Conservation (phyloP, 208 protist genomes). For the Wallacemonas sp. region DNA sequence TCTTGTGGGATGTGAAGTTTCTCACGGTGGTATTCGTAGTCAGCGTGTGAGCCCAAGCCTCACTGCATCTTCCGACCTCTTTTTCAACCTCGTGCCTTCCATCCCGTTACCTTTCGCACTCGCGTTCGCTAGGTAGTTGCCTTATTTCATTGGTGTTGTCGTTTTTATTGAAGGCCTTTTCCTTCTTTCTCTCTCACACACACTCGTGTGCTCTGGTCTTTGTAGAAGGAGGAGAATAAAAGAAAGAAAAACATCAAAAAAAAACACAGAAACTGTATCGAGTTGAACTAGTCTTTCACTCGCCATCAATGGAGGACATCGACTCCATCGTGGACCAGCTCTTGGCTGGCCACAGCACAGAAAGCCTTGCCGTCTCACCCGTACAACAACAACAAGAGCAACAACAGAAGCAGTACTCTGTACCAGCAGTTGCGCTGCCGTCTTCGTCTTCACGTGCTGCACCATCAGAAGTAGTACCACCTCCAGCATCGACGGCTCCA, state of each 20-base stretch:
- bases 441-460: neutral
- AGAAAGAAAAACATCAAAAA: constrained; percentile 7
- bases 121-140: no score
- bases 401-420: no score
- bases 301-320: constrained; percentile 6
- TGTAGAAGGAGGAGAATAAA: neutral
- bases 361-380: neutral
- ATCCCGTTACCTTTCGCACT: no score
- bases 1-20: no score
- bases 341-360: constrained; percentile 1
- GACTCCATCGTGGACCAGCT: constrained; percentile 13
- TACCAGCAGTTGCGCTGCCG: neutral
- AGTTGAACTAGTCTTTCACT: no score
- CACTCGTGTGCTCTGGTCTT: neutral
- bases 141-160: no score
- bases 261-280: constrained; percentile 9
- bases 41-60: no score
- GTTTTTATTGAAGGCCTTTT: neutral
- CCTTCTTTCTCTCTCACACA: neutral
- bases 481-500: neutral
- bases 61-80: no score
- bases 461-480: neutral
- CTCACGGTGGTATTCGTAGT: no score
- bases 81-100: no score
- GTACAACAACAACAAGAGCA: no score